Percentiles rank a stretch among this genome's conserved stretches.
These are phyloP conservation scores for Limtongia smithiae DNA, from an alignment of 805 yeast genomes.

Conservation along the genomic window DNA sequence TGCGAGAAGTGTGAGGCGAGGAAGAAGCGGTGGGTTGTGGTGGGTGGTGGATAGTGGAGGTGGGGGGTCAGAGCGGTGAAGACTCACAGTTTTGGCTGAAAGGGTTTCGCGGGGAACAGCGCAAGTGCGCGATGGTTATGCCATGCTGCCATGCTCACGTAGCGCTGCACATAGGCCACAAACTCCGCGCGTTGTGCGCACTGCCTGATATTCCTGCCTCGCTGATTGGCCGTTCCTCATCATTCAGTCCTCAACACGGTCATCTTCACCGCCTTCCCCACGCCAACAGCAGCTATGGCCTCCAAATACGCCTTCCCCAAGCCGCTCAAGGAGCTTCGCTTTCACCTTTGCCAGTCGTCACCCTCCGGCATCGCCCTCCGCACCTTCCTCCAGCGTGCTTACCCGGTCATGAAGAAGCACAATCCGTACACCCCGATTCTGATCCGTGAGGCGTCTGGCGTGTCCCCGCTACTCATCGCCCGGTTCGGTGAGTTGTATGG, in stretches of 20 bases:
- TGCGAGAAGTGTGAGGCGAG: not conserved
- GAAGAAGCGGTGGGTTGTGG: not conserved
- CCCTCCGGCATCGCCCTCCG: slow-evolving; percentile 64
- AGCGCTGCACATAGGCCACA: not conserved
- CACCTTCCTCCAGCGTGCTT: slow-evolving; percentile 58
- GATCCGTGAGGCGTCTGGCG: slow-evolving; percentile 72
- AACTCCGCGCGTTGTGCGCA: not conserved
- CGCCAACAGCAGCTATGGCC: slow-evolving; percentile 27
- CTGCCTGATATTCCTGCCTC: not conserved
- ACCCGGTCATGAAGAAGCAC: slow-evolving; percentile 59
- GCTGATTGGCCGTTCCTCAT: slow-evolving; percentile 7
- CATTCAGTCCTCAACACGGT: not conserved
- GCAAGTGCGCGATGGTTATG: not conserved
- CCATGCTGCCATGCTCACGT: not conserved
- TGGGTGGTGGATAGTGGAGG: not conserved
- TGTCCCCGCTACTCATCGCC: slow-evolving; percentile 69
- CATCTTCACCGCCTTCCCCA: not conserved
- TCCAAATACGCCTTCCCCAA: slow-evolving; percentile 41
- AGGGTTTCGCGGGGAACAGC: not conserved
- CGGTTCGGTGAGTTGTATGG: slow-evolving; percentile 49
- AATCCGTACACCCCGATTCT: slow-evolving; percentile 70
- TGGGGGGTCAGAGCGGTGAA: too few relatives aligned
- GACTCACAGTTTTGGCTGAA: too few relatives aligned
- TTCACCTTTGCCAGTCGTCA: slow-evolving; percentile 75
- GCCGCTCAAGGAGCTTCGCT: slow-evolving; percentile 70